phyloP scores from a whole-genome alignment of 495 filamentous ascomycete species.

The Podospora pseudoanserina region DNA sequence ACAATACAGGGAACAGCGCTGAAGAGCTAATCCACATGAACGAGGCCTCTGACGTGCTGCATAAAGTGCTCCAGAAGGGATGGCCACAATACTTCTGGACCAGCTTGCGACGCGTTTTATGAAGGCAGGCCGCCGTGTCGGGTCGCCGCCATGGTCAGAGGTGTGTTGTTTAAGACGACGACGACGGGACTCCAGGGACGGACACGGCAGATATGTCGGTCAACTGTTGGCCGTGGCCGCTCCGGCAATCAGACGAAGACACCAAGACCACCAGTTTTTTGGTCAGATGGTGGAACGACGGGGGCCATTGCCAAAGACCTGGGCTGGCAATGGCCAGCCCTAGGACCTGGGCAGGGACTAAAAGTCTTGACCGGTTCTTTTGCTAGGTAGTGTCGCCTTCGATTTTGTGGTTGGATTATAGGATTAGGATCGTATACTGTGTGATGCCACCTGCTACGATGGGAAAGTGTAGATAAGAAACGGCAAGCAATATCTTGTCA shows the following conservation, averaged over 20 bases:
- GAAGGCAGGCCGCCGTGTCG: conserved; percentile 1
- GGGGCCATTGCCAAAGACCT: not conserved
- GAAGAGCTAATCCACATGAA: conserved; percentile 1
- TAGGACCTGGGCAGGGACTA: not conserved
- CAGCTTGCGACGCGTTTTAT: not conserved
- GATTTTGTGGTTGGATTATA: not conserved
- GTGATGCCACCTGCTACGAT: conserved; percentile 1
- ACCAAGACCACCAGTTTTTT: conserved; percentile 1
- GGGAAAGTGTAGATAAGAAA: not conserved
- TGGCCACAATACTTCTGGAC: not conserved
- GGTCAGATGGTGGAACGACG: not conserved
- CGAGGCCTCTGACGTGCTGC: conserved; percentile 5
- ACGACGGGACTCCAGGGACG: not conserved
- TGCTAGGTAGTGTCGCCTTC: no score
- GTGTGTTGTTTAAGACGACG: not conserved
- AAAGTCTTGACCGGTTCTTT: not conserved
- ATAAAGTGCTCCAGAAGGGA: not conserved
- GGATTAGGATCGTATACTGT: not conserved
- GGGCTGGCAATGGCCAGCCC: no score
- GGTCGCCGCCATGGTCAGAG: not conserved
- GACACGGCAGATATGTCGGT: conserved; percentile 3
- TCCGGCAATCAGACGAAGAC: conserved; percentile 2
- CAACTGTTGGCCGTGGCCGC: conserved; percentile 1
- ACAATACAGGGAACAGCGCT: not conserved
- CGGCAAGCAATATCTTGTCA: not conserved